These are phyloP conservation scores for Phytopythium mirpurense DNA, from an alignment of 352 stramenopile species.

Conservation along the genomic window DNA sequence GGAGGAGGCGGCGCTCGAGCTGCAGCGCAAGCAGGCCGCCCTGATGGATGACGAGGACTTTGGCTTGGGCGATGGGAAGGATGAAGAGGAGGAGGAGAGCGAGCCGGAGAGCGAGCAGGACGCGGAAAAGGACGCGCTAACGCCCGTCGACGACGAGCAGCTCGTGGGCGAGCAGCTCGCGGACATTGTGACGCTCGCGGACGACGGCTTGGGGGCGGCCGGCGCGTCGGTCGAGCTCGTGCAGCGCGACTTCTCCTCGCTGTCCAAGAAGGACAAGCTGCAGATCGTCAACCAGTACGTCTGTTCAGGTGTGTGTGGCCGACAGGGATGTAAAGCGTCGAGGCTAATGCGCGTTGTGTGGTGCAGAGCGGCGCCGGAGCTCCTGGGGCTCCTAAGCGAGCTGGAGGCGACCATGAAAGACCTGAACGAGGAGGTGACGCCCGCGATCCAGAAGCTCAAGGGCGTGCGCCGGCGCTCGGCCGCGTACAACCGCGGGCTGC, in stretches of 20 bases:
- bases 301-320: too few species aligned
- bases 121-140: constrained; percentile 15
- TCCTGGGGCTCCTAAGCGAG: constrained; percentile 65
- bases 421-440: constrained; percentile 57
- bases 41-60: constrained; percentile 88
- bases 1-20: constrained; percentile 74
- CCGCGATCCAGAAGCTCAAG: constrained; percentile 69
- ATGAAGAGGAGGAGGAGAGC: constrained; percentile 25
- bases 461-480: constrained; percentile 50
- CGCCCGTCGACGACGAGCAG: constrained; percentile 58
- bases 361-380: constrained; percentile 53
- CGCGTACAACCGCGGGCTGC: constrained; percentile 54
- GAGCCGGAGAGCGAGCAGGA: constrained; percentile 36
- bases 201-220: constrained; percentile 39
- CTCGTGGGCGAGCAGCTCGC: constrained; percentile 65
- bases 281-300: constrained; percentile 82
- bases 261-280: constrained; percentile 85
- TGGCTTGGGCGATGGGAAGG: constrained; percentile 51
- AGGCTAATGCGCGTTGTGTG: too few species aligned
- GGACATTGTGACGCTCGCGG: constrained; percentile 61
- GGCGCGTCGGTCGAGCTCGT: constrained; percentile 62
- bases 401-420: constrained; percentile 63
- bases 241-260: constrained; percentile 79
- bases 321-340: neutral
- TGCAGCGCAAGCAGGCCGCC: constrained; percentile 79